Evolutionary conservation across 1,284 basidiomycete species (phyloP), one percentile per base, ranked within the genome.

Genomic region (Cryptococcus deneoformans): DNA sequence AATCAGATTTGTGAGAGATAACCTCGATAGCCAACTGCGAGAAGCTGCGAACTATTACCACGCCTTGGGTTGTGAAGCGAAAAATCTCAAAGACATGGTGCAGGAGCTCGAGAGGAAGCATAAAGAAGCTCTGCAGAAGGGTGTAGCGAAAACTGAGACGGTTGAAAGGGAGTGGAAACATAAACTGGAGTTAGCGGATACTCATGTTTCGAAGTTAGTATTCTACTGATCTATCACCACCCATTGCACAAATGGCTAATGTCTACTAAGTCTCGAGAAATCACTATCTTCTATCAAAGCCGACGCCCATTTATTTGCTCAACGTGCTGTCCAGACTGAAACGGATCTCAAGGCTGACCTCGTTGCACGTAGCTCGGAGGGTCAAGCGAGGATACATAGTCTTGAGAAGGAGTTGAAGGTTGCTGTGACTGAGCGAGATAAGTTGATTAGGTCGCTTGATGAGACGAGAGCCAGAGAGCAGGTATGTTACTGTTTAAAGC

Each of bases 21-120:
- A 38, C 36, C 49, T 54, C 38, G 48, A 54, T 14, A 45, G 8
- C 12, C 24, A 39, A n/a, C 20, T 46, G 9, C 43, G 51, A n/a
- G 52, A 50, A 12, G 40, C 16, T 29, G n/a, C 40, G 14, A 14
- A 46, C 7, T 35, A 52, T 16, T 16, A 52, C 12, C 34, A 40
- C 11, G 10, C 48, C 6, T 38, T 36, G n/a, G 57, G 57, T 5
- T 58, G 43, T 34, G 48, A 58, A n/a, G 48, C 35, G 14, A 38
- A 54, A 14, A 47, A 54, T 36, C 4, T 47, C 42, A 42, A 42
- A 42, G 40, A 42, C 5, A 42, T 42, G 12, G 5, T 42, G 11
- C 11, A 42, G 16, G 40, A 42, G 12, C 40, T 42, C 40, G 40
- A 42, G 40, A 16, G 16, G 16, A 42, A 42, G 16, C 12, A 16